These are phyloP conservation scores for Solanum chiquidenum DNA, from an alignment of 257 asterid species.

Conservation along the genomic window DNA sequence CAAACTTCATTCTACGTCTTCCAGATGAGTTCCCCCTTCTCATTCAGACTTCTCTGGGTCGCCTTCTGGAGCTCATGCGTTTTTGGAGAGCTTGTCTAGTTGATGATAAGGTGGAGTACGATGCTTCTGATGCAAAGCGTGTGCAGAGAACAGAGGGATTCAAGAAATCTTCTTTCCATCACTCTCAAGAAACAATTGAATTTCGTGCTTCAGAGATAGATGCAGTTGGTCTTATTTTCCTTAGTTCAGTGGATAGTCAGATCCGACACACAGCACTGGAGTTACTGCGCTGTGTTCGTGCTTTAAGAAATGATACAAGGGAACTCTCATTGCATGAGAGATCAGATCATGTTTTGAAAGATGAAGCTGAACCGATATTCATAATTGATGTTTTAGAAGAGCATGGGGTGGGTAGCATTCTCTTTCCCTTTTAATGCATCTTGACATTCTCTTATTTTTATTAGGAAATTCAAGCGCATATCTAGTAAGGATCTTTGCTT, in stretches of 20 bases:
- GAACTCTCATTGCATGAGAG: constrained; percentile 55
- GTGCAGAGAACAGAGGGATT: constrained; percentile 80
- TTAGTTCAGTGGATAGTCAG: constrained; percentile 97
- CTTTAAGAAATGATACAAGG: constrained; percentile 71
- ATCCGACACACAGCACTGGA: constrained; percentile 97
- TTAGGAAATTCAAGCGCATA: constrained; percentile 3
- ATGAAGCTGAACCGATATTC: constrained; percentile 87
- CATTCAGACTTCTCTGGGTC: constrained; percentile 92
- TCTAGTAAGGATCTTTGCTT: constrained; percentile 3
- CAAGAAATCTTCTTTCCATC: constrained; percentile 79
- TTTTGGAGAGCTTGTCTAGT: constrained; percentile 92
- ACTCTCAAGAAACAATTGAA: constrained; percentile 72
- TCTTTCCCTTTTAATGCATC: constrained; percentile 2
- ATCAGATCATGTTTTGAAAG: constrained; percentile 46
- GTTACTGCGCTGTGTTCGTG: constrained; percentile 92
- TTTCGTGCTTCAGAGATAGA: constrained; percentile 94
- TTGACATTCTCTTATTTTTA: not conserved
- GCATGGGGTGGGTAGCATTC: constrained; percentile 67
- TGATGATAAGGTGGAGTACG: constrained; percentile 56
- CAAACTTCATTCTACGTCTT: constrained; percentile 79
- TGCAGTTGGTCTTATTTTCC: constrained; percentile 97
- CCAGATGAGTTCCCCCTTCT: constrained; percentile 99
- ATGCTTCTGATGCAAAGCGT: constrained; percentile 53
- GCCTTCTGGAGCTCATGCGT: constrained; percentile 96
- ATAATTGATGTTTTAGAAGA: constrained; percentile 97